phyloP scores from a whole-genome alignment of 768 basidiomycete species.

The Cantharellus anzutake region DNA sequence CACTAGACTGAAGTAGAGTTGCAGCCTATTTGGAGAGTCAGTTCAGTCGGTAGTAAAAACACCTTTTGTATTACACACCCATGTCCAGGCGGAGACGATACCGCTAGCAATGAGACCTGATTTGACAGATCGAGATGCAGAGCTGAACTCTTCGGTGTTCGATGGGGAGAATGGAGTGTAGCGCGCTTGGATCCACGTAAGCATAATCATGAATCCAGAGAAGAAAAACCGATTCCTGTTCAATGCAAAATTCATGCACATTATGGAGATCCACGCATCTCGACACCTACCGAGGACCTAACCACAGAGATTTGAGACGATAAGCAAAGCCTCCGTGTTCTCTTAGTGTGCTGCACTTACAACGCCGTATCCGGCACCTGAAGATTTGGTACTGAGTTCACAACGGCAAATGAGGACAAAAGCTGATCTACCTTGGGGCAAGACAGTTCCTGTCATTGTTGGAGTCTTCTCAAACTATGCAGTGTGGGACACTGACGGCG shows the following conservation, averaged over 20 bases:
- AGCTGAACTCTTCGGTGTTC: conserved; percentile 39
- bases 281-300: background rate
- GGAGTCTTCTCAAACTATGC: no score
- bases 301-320: background rate
- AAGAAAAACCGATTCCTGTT: conserved; percentile 68
- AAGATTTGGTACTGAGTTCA: conserved; percentile 10
- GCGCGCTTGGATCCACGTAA: conserved; percentile 66
- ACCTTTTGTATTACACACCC: background rate
- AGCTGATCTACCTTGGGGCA: background rate
- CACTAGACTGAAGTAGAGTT: conserved; percentile 51
- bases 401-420: background rate
- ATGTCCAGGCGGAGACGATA: conserved; percentile 90
- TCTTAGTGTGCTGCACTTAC: conserved; percentile 21
- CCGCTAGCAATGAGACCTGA: conserved; percentile 86
- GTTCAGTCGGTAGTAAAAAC: conserved; percentile 9
- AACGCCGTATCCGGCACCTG: conserved; percentile 75
- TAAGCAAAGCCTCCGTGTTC: background rate
- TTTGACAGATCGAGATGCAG: conserved; percentile 66
- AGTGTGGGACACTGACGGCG: no score
- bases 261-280: background rate
- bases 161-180: conserved; percentile 66
- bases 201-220: conserved; percentile 54
- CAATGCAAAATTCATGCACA: background rate
- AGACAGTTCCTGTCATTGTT: background rate
- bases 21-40: conserved; percentile 12